phyloP scores from a whole-genome alignment of 305 asterid genomes.

The Salvia sclarea region DNA sequence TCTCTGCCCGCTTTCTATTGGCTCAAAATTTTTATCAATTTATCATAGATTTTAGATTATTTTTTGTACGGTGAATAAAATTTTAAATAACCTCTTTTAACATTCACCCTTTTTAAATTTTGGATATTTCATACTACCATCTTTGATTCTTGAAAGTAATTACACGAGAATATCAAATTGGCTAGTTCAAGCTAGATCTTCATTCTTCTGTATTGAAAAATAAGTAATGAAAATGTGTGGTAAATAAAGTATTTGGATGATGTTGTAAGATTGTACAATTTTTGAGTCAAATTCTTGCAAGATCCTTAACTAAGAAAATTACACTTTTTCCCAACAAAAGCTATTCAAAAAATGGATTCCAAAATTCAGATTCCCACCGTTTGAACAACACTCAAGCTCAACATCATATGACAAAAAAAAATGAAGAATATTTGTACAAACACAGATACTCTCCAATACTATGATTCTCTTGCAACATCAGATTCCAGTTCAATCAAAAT shows the following conservation, averaged over 20 bases:
- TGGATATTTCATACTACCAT: too few relatives aligned
- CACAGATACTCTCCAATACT: slow-evolving; percentile 41
- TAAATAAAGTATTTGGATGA: too few relatives aligned
- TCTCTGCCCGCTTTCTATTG: slow-evolving; percentile 37
- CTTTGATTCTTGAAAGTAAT: background rate
- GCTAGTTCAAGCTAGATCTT: background rate
- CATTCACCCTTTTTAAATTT: background rate
- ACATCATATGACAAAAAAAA: background rate
- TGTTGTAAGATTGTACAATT: background rate
- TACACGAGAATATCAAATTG: background rate
- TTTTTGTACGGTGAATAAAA: background rate
- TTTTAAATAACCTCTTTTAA: background rate
- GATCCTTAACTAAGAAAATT: too few relatives aligned
- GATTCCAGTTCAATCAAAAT: slow-evolving; percentile 42
- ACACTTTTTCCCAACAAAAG: too few relatives aligned
- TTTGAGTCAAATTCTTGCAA: background rate
- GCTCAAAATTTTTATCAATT: slow-evolving; percentile 29
- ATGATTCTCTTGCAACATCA: slow-evolving; percentile 40
- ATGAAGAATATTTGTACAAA: slow-evolving; percentile 32
- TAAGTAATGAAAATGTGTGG: too few relatives aligned
- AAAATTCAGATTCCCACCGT: background rate
- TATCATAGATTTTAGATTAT: background rate
- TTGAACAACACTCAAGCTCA: background rate
- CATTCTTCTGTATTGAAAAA: too few relatives aligned
- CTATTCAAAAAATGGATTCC: background rate